Evolutionary conservation across 2,329 filamentous ascomycete species (phyloP).

Genomic region (Fusarium brachygibbosum): DNA sequence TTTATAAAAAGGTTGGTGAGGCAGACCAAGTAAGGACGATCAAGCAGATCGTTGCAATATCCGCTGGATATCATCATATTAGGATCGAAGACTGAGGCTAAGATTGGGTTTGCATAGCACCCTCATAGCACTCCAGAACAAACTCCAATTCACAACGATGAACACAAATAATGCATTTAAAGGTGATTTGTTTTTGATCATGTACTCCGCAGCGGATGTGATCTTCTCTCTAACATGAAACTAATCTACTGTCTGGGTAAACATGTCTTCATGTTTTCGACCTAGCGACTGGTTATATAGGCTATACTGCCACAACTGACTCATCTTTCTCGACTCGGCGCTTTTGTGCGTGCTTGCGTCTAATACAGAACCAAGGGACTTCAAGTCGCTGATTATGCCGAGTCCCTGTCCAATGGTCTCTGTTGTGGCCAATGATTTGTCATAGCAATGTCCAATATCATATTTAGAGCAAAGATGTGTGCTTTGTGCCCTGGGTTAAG

Average conservation of each 20-base stretch:
- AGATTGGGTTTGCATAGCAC: slow-evolving; percentile 14
- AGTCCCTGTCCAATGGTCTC: background rate
- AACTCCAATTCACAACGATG: slow-evolving; percentile 48
- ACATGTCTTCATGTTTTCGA: background rate
- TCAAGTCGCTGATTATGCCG: background rate
- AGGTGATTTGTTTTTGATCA: background rate
- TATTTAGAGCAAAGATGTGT: background rate
- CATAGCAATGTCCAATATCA: background rate
- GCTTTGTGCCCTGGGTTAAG: background rate
- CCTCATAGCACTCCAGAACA: slow-evolving; percentile 29
- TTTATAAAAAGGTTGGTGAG: slow-evolving; percentile 30
- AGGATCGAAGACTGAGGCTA: slow-evolving; percentile 13
- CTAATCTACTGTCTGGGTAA: background rate
- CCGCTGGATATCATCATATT: slow-evolving; percentile 16
- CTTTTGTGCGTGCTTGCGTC: background rate
- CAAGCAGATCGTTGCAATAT: slow-evolving; percentile 30
- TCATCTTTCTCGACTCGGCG: slow-evolving; percentile 2
- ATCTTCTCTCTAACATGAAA: background rate
- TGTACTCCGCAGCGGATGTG: background rate
- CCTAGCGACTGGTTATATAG: background rate
- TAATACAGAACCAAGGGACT: background rate
- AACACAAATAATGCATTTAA: background rate
- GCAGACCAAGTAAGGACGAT: slow-evolving; percentile 7
- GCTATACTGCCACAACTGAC: background rate
- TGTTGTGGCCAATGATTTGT: background rate